Conservation (phyloP, 2,329 filamentous ascomycete species). For the Arthrobotrys musiformis region DNA sequence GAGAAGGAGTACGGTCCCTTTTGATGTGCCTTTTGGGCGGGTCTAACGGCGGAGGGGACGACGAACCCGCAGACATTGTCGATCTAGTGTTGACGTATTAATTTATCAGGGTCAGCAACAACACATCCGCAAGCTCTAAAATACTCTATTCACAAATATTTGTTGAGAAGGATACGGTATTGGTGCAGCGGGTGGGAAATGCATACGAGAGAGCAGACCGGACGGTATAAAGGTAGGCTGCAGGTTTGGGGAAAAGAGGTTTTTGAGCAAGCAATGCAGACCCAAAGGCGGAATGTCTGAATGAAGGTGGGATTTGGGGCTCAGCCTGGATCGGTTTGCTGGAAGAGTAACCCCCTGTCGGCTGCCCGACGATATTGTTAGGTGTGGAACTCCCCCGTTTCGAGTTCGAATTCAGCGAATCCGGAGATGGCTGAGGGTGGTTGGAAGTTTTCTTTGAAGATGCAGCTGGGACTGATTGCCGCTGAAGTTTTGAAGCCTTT, state of each 20-base stretch:
- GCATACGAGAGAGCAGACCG: slow-evolving; percentile 50
- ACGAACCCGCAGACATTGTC: slow-evolving; percentile 44
- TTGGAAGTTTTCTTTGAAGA: slow-evolving; percentile 35
- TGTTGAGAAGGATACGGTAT: background rate
- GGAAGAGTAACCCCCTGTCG: slow-evolving; percentile 51
- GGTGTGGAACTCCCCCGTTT: slow-evolving; percentile 15
- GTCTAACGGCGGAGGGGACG: slow-evolving; percentile 46
- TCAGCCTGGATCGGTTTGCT: slow-evolving; percentile 48
- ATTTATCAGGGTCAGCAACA: slow-evolving; percentile 38
- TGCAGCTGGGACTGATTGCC: slow-evolving; percentile 23
- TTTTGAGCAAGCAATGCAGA: slow-evolving; percentile 42
- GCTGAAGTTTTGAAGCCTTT: slow-evolving; percentile 15
- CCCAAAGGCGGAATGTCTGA: slow-evolving; percentile 51
- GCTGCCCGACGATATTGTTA: slow-evolving; percentile 29
- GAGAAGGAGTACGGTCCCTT: slow-evolving; percentile 39
- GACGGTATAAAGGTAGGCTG: slow-evolving; percentile 50
- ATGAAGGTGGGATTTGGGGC: slow-evolving; percentile 31
- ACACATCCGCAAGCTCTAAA: slow-evolving; percentile 14
- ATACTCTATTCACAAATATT: background rate
- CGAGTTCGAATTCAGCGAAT: slow-evolving; percentile 14
- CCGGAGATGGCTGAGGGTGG: slow-evolving; percentile 21
- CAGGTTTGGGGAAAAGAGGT: slow-evolving; percentile 50
- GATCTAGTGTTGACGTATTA: slow-evolving; percentile 36
- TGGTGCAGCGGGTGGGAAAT: background rate
- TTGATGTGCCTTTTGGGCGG: slow-evolving; percentile 44